A percentile compares a stretch with the other conserved stretches of the same genome.
These are phyloP conservation scores for Candida germanica DNA, from an alignment of 805 yeast species.

Conservation along the genomic window DNA sequence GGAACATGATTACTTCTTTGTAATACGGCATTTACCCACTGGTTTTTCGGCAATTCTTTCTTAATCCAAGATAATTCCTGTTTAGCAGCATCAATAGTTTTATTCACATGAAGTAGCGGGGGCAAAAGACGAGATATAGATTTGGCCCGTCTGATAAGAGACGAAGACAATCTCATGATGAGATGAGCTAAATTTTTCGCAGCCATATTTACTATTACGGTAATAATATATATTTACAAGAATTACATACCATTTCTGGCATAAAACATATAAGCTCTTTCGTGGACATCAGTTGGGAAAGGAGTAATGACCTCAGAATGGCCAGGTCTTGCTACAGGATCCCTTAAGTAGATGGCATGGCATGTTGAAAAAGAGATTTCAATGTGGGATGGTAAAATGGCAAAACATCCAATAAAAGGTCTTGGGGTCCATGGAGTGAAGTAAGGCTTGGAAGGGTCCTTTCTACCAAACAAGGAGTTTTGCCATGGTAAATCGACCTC, in stretches of 20 bases:
- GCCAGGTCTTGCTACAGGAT: constrained; percentile 96
- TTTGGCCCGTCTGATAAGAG: constrained; percentile 25
- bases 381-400: constrained; percentile 86
- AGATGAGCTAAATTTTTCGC: neutral
- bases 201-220: no score
- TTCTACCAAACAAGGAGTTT: constrained; percentile 70
- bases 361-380: constrained; percentile 90
- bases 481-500: constrained; percentile 77
- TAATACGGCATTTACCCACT: constrained; percentile 52
- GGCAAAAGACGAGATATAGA: constrained; percentile 26
- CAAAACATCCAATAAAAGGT: constrained; percentile 88
- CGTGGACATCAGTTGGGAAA: constrained; percentile 74
- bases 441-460: constrained; percentile 72
- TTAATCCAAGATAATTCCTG: constrained; percentile 65
- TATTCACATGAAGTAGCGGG: constrained; percentile 31
- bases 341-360: constrained; percentile 94
- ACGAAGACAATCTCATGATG: constrained; percentile 30
- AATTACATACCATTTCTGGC: constrained; percentile 60
- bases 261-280: constrained; percentile 94
- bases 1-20: constrained; percentile 59
- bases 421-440: constrained; percentile 98
- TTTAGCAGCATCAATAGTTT: constrained; percentile 40
- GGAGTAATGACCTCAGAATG: constrained; percentile 95
- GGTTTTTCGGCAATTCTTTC: constrained; percentile 46
- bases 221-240: constrained; percentile 10